phyloP scores from a whole-genome alignment of 768 basidiomycete species.

The Tricholoma matsutake region DNA sequence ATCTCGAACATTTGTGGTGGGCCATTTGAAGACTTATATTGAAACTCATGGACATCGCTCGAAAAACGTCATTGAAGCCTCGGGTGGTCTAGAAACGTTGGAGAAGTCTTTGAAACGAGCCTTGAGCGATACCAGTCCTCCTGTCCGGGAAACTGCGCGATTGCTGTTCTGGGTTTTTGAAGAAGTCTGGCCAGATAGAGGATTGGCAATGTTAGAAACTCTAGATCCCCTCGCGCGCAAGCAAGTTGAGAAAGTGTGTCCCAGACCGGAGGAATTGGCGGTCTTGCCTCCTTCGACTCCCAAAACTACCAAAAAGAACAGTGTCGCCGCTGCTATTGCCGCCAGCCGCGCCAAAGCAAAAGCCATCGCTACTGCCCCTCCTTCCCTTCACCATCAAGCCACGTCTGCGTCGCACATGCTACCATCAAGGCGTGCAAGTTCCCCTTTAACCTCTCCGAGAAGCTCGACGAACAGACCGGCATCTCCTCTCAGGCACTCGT shows the following conservation, averaged over 20 bases:
- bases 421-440: constrained; percentile 43
- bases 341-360: constrained; percentile 88
- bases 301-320: constrained; percentile 68
- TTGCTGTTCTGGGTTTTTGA: constrained; percentile 79
- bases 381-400: constrained; percentile 76
- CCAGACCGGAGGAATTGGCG: constrained; percentile 47
- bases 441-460: constrained; percentile 39
- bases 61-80: constrained; percentile 63
- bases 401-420: constrained; percentile 66
- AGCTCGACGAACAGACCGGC: constrained; percentile 38
- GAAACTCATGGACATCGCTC: constrained; percentile 66
- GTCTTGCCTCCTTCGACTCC: constrained; percentile 47
- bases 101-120: constrained; percentile 73
- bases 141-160: constrained; percentile 72
- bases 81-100: constrained; percentile 65
- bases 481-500: constrained; percentile 46
- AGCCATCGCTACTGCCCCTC: constrained; percentile 78
- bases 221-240: constrained; percentile 72
- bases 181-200: constrained; percentile 70
- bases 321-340: constrained; percentile 83
- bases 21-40: constrained; percentile 74
- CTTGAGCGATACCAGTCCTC: constrained; percentile 75
- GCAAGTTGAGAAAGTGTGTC: constrained; percentile 84
- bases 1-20: constrained; percentile 60
- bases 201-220: constrained; percentile 54